These are phyloP conservation scores for Globisporangium spiculum DNA, from an alignment of 352 stramenopile species.

Conservation along the genomic window DNA sequence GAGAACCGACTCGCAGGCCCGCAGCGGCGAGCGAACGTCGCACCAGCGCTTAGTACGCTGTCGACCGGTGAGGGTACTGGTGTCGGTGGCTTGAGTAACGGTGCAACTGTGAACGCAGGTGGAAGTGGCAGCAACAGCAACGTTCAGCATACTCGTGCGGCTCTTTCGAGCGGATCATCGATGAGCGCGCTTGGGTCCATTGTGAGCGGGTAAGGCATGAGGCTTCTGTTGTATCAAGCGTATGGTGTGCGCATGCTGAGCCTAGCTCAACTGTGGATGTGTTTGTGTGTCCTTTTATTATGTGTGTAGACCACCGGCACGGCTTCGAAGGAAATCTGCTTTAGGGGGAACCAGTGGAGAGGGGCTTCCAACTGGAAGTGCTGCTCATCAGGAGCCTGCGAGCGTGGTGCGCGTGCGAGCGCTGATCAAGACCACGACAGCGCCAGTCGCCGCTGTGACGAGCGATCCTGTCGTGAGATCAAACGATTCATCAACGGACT, in stretches of 20 bases:
- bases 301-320: not conserved
- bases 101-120: not conserved
- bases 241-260: not conserved
- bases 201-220: slow-evolving; percentile 13
- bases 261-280: not conserved
- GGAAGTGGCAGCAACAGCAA: not conserved
- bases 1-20: slow-evolving; percentile 28
- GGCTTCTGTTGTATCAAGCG: not conserved
- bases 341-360: not conserved
- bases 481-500: not conserved
- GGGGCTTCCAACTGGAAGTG: not conserved
- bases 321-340: slow-evolving; percentile 4
- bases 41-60: not conserved
- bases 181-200: not conserved
- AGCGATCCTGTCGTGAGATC: not conserved
- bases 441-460: not conserved
- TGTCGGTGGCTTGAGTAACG: not conserved
- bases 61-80: not conserved
- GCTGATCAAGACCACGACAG: slow-evolving; percentile 12
- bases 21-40: slow-evolving; percentile 8
- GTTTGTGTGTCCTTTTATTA: not conserved
- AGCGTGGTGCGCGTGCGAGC: slow-evolving; percentile 6
- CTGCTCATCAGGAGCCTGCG: not conserved
- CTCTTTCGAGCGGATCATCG: not conserved
- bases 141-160: slow-evolving; percentile 2